phyloP scores from a whole-genome alignment of 192 early-diverging fungal genomes.

The Pilobolus umbonatus region DNA sequence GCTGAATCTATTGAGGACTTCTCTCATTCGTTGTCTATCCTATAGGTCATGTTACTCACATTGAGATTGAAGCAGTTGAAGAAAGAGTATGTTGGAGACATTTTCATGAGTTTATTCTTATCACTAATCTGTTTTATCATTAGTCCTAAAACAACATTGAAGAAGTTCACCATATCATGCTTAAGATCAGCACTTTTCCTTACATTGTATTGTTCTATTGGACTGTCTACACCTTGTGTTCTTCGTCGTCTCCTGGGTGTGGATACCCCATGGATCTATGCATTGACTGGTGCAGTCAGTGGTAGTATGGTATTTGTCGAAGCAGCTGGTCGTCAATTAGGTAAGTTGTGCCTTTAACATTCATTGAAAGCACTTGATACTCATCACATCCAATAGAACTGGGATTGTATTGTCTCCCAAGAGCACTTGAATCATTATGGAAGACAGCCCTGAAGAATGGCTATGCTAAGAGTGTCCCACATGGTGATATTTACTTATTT shows the following conservation, averaged over 20 bases:
- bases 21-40: not conserved
- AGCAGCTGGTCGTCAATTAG: constrained; percentile 51
- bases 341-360: constrained; percentile 12
- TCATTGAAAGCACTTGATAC: not conserved
- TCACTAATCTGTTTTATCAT: not conserved
- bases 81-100: constrained; percentile 17
- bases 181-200: constrained; percentile 58
- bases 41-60: constrained; percentile 42
- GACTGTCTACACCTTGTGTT: constrained; percentile 49
- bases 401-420: constrained; percentile 77
- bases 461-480: constrained; percentile 53
- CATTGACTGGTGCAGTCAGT: constrained; percentile 47
- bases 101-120: not conserved
- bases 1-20: too few species aligned
- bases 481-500: constrained; percentile 72
- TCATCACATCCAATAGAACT: constrained; percentile 50
- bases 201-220: constrained; percentile 43
- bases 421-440: constrained; percentile 69
- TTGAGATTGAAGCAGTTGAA: constrained; percentile 29
- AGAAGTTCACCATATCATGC: constrained; percentile 48
- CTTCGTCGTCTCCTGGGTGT: constrained; percentile 43
- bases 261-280: constrained; percentile 47
- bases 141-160: constrained; percentile 37
- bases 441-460: constrained; percentile 44
- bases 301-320: constrained; percentile 60